A percentile compares a stretch with the other conserved stretches of the same genome.
These are phyloP conservation scores for Tetrahymena malaccensis DNA, from an alignment of 73 alveolate species.

Conservation along the genomic window DNA sequence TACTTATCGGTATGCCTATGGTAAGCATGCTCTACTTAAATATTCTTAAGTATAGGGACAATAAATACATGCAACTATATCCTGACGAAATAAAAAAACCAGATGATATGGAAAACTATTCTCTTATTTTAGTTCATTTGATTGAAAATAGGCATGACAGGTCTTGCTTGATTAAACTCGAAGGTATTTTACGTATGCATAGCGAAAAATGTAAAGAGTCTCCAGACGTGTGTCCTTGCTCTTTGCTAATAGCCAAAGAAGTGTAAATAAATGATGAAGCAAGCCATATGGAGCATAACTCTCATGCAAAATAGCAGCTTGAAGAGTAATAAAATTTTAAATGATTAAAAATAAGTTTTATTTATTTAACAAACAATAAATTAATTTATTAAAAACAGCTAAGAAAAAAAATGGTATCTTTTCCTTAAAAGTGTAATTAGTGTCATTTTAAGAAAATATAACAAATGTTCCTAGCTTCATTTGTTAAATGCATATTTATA, in stretches of 20 bases:
- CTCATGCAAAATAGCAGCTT: not conserved
- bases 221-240: not conserved
- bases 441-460: not conserved
- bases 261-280: not conserved
- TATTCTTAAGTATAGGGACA: not conserved
- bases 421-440: not conserved
- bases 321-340: constrained; percentile 4
- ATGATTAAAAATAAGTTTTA: not conserved
- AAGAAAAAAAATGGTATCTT: not conserved
- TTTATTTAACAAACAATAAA: no score
- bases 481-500: not conserved
- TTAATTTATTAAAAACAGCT: constrained; percentile 6
- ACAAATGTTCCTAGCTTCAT: not conserved
- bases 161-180: not conserved
- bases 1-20: not conserved
- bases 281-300: not conserved
- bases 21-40: not conserved
- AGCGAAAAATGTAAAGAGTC: not conserved
- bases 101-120: not conserved
- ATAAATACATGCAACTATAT: not conserved
- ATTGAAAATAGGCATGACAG: not conserved
- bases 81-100: not conserved
- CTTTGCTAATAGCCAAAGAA: not conserved
- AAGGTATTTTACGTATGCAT: not conserved
- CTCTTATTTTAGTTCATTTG: not conserved